Percentiles rank a stretch among this genome's conserved stretches.
These are phyloP conservation scores for Lophiotrema nucula DNA, from an alignment of 495 filamentous ascomycete genomes.

Conservation along the genomic window DNA sequence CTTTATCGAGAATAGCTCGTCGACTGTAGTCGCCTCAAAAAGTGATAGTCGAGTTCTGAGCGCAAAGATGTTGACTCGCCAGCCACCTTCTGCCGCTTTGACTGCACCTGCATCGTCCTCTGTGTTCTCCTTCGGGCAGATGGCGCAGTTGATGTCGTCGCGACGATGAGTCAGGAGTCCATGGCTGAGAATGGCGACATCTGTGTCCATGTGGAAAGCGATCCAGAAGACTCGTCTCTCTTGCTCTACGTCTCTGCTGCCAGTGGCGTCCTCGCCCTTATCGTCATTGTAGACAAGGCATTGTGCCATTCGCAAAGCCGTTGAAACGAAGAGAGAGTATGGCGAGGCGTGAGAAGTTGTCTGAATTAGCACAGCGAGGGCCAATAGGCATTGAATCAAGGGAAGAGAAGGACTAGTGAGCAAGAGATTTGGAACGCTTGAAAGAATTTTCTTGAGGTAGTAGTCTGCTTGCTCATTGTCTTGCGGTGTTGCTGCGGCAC, in stretches of 20 bases:
- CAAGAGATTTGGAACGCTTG: constrained; percentile 4
- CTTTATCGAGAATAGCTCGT: constrained; percentile 14
- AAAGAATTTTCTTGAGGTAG: constrained; percentile 7
- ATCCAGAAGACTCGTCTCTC: constrained; percentile 24
- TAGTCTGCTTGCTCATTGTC: constrained; percentile 20
- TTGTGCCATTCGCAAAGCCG: constrained; percentile 21
- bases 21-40: constrained; percentile 19
- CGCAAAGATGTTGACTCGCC: constrained; percentile 20
- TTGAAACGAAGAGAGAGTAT: constrained; percentile 12
- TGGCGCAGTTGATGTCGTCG: constrained; percentile 8
- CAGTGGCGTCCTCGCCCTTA: background rate
- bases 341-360: constrained; percentile 6
- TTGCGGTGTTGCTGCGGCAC: constrained; percentile 9
- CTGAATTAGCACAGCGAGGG: constrained; percentile 8
- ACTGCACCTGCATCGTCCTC: constrained; percentile 6
- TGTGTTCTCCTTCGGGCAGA: constrained; percentile 1
- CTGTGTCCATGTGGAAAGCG: constrained; percentile 13
- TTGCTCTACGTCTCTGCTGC: constrained; percentile 12
- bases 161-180: constrained; percentile 3
- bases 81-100: constrained; percentile 15
- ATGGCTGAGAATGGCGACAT: constrained; percentile 8
- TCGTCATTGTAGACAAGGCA: constrained; percentile 20
- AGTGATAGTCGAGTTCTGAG: constrained; percentile 2
- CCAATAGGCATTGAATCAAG: constrained; percentile 19
- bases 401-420: constrained; percentile 3